phyloP scores from a whole-genome alignment of 768 basidiomycete genomes.

The Lactarius sp. region DNA sequence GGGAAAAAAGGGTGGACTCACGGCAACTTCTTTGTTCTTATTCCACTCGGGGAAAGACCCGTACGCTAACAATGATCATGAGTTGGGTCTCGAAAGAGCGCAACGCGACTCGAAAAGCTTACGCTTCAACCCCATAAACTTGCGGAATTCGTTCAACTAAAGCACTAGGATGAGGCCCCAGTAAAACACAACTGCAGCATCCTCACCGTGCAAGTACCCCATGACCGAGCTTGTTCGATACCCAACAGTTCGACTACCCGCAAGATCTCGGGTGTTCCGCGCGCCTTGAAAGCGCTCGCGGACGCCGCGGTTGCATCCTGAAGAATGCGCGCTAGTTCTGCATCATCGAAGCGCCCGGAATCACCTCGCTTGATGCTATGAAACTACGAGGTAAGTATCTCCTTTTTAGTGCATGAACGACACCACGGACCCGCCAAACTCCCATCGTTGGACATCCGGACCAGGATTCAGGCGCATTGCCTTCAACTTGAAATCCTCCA shows the following conservation, averaged over 20 bases:
- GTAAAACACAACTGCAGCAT: neutral
- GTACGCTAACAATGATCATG: slow-evolving; percentile 13
- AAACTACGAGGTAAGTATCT: neutral
- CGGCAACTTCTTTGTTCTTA: slow-evolving; percentile 28
- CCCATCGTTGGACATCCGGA: slow-evolving; percentile 29
- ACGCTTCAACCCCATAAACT: slow-evolving; percentile 68
- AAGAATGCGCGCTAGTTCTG: slow-evolving; percentile 56
- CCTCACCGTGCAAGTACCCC: slow-evolving; percentile 69
- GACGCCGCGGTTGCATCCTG: slow-evolving; percentile 54
- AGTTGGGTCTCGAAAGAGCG: neutral
- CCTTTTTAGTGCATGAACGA: neutral
- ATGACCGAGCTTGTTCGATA: slow-evolving; percentile 59
- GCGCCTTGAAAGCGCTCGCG: slow-evolving; percentile 62
- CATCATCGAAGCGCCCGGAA: slow-evolving; percentile 51
- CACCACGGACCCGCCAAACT: slow-evolving; percentile 26
- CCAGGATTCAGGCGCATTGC: slow-evolving; percentile 28
- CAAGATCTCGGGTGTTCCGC: slow-evolving; percentile 62
- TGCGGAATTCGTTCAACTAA: slow-evolving; percentile 34
- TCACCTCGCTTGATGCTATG: slow-evolving; percentile 32
- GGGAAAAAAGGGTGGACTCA: slow-evolving; percentile 10
- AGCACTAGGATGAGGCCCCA: neutral
- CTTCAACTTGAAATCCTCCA: slow-evolving; percentile 26
- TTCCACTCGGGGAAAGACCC: slow-evolving; percentile 36
- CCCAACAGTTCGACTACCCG: slow-evolving; percentile 64
- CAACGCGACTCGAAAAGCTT: slow-evolving; percentile 14